Base-by-base conservation (phyloP, 306 rosid species). In the Castanea crenata region DNA sequence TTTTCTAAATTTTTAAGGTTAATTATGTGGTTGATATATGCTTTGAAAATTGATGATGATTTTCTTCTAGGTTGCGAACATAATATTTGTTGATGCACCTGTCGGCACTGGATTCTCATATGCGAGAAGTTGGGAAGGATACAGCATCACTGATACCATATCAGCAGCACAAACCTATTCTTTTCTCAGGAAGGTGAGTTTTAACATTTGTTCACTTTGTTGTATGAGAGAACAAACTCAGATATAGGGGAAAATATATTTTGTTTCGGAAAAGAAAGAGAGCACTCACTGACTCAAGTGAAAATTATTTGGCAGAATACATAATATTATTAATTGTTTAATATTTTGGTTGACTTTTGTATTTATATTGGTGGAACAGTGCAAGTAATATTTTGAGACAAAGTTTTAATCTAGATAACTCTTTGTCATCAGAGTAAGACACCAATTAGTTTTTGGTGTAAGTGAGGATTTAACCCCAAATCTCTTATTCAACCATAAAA, bases 91-190 rank as follows among this genome's bases (percentile, higher is more conserved):
- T n/a, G 92, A 88, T 64, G 31, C 83, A 20, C 91, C 91, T 0
- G 89, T 88, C 0, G 91, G 89, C 27, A 78, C 78, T 63, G 91
- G 91, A 73, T 88, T 83, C 82, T 85, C 91, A 2, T 88, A 85
- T 56, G 83, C 84, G 3, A 9, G 15, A 23, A 81, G 76, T 2
- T 38, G 75, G 38, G 29, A 57, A 20, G 87, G 81, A 5, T 78
- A 68, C 71, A 27, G 38, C 11, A 55, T 78, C 7, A 82, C 49
- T 69, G 91, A 82, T 59, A 73, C 11, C 12, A 20, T 52, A 1
- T 76, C 74, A 79, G 81, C 79, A 6, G 67, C 81, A 1, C 82
- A 87, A 35, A 19, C 83, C 18, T 72, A 74, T 49, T 21, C 58
- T 12, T 90, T 90, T 73, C 61, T 90, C 10, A 84, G 63, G 38